These are phyloP conservation scores for Pseudopithomyces chartarum DNA, from an alignment of 2,329 filamentous ascomycete genomes.

Conservation along the genomic window DNA sequence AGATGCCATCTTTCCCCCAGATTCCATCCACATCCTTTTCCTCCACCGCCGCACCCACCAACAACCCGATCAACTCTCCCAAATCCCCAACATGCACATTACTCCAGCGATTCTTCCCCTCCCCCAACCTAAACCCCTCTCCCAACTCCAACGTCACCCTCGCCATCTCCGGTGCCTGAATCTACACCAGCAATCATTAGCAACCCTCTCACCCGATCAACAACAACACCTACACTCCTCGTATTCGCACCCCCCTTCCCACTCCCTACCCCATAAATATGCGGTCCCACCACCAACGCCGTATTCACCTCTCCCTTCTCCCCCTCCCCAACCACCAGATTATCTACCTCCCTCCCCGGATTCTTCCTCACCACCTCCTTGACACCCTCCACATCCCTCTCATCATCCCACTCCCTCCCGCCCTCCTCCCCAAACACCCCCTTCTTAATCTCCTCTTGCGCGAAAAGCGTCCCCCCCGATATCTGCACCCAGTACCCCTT, in stretches of 20 bases:
- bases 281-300: slow-evolving; percentile 63
- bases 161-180: slow-evolving; percentile 60
- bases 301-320: slow-evolving; percentile 19
- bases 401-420: slow-evolving; percentile 6
- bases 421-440: neutral
- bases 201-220: neutral
- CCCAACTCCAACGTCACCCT: slow-evolving; percentile 54
- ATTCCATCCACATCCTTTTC: slow-evolving; percentile 9
- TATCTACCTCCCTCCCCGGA: slow-evolving; percentile 20
- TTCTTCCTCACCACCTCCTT: slow-evolving; percentile 4
- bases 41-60: slow-evolving; percentile 56
- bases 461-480: slow-evolving; percentile 8
- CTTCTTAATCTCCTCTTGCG: slow-evolving; percentile 6
- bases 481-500: slow-evolving; percentile 9
- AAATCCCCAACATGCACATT: slow-evolving; percentile 63
- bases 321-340: slow-evolving; percentile 15
- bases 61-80: slow-evolving; percentile 54
- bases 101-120: slow-evolving; percentile 61
- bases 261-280: slow-evolving; percentile 57
- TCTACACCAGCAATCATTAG: neutral
- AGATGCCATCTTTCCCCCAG: slow-evolving; percentile 67
- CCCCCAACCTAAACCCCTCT: slow-evolving; percentile 57
- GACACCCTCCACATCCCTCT: neutral
- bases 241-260: slow-evolving; percentile 61
- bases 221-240: slow-evolving; percentile 45